These are phyloP conservation scores for Mercurialis annua DNA, from an alignment of 345 rosid genomes.

Conservation along the genomic window DNA sequence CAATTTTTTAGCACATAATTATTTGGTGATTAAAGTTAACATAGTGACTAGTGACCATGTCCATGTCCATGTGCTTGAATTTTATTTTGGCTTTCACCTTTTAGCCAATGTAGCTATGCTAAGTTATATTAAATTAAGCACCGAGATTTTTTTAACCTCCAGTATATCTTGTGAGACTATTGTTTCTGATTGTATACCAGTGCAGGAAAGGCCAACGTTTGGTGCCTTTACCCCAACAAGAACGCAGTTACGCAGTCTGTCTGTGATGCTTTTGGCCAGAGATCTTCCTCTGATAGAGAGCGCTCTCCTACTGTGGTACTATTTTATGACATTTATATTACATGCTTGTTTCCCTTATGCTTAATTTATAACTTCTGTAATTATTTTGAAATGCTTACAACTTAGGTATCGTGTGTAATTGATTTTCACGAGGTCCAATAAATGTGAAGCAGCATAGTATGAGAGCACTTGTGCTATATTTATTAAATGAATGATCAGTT, in stretches of 20 bases:
- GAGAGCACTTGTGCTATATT: neutral
- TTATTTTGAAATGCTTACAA: constrained; percentile 4
- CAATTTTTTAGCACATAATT: neutral
- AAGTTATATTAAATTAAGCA: neutral
- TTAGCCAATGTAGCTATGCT: neutral
- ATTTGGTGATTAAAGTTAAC: constrained; percentile 8
- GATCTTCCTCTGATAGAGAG: constrained; percentile 32
- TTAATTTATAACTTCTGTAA: neutral
- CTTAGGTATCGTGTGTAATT: neutral
- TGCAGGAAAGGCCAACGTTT: constrained; percentile 68
- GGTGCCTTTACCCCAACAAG: constrained; percentile 91
- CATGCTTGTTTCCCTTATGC: constrained; percentile 5
- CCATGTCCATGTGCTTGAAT: neutral
- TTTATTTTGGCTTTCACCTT: neutral
- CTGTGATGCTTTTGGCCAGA: constrained; percentile 44
- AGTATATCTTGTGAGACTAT: neutral
- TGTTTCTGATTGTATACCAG: constrained; percentile 12
- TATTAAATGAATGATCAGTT: neutral
- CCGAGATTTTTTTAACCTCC: neutral
- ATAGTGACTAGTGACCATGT: too few relatives aligned
- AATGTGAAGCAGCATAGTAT: neutral
- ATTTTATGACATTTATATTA: neutral
- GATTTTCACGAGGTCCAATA: neutral
- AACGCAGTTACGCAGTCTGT: constrained; percentile 54
- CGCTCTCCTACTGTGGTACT: constrained; percentile 35